Percentiles rank a stretch among this genome's conserved stretches.
phyloP scores from a whole-genome alignment of 768 basidiomycete genomes.

The Exidia glandulosa region DNA sequence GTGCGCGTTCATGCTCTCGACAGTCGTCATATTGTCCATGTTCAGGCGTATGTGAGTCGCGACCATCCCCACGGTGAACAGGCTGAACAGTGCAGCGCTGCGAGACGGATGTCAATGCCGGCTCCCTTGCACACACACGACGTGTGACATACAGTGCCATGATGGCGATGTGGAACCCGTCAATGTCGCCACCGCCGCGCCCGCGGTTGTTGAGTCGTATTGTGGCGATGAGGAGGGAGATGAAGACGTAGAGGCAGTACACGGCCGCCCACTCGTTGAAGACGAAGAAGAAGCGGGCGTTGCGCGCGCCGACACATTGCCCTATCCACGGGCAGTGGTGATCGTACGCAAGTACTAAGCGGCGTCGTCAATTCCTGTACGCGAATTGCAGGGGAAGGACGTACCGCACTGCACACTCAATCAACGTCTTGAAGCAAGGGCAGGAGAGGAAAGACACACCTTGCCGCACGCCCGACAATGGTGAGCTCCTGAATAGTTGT shows the following conservation, averaged over 20 bases:
- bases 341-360: constrained; percentile 57
- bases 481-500: too few relatives aligned
- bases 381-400: too few relatives aligned
- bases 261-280: constrained; percentile 56
- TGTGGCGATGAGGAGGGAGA: constrained; percentile 37
- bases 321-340: constrained; percentile 92
- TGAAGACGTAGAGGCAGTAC: constrained; percentile 53
- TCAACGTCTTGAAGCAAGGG: too few relatives aligned
- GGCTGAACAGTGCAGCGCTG: constrained; percentile 57
- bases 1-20: constrained; percentile 57
- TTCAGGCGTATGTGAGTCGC: constrained; percentile 52
- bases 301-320: constrained; percentile 86
- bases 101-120: neutral
- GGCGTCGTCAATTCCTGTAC: neutral
- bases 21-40: constrained; percentile 56
- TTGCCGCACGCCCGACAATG: constrained; percentile 80
- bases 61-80: constrained; percentile 56
- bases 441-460: too few relatives aligned
- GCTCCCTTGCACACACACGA: neutral
- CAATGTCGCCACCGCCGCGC: constrained; percentile 23
- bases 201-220: too few relatives aligned
- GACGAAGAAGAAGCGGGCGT: constrained; percentile 73
- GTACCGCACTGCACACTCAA: neutral
- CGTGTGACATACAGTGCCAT: constrained; percentile 50
- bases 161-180: constrained; percentile 60